Base-by-base conservation (phyloP, 2,329 filamentous ascomycete species). In the Xylariales sp. region DNA sequence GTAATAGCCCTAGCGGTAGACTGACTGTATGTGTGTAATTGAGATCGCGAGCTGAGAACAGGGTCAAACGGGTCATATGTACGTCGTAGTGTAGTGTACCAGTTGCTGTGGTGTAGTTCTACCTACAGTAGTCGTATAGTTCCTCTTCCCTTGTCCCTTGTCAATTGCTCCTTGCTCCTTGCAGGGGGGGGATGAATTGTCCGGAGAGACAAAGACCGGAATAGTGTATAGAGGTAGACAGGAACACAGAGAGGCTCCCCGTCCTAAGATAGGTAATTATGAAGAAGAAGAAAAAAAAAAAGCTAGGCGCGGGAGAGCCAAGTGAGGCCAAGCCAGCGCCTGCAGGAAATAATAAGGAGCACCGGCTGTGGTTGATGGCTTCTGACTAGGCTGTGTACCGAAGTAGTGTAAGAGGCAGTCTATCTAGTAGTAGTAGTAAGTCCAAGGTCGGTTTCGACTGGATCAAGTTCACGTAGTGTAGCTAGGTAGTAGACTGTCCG, bases 141-240 rank as follows among this genome's bases (percentile, higher is more conserved):
- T 58, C 61, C 43, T 57, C 16, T 56, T 53, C 48, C 59, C 58
- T 58, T 43, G 43, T 60, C 43, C 63, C 59, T 63, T 60, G 56
- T 54, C 34, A 54, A 60, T 69, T 53, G 58, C 64, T 62, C 41
- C 58, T 54, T 54, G 62, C 56, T 48, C 43, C 52, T 60, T 63
- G 65, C 68, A 70, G 68, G 64, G 58, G 41, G 53, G 53, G 52
- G 18, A 30, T 50, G 18, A 62, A 64, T 65, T 56, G 63, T 68
- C 60, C 69, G 69, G 69, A 69, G 67, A 69, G 62, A 69, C 64
- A 68, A 69, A 60, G 62, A 48, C 69, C 69, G 64, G 67, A 46
- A 55, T 53, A 54, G 60, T 56, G 52, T 58, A 41, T 64, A 53
- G 23, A 23, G 23, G 23, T 23, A 23, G 58, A 65, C 58, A 60